Evolutionary conservation across 148 eudicot genomes (phyloP), one percentile per base, ranked within the genome.

Genomic region (Cornus controversa): DNA sequence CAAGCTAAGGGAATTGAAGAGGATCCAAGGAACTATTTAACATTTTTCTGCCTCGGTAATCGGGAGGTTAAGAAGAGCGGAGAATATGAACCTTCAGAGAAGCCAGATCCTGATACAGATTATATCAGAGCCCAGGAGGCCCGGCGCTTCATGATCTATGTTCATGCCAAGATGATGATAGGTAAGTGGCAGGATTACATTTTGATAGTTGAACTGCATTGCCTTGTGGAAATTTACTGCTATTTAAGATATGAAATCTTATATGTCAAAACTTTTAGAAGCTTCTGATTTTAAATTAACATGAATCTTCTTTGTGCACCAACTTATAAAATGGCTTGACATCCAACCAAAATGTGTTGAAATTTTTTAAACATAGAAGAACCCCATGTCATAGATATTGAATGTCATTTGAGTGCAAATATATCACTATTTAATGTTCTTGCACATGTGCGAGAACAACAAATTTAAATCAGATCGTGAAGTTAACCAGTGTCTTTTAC

Each of bases 81-180:
- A 66, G 96, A 90, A 80, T 90, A 87, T 85, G 85, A 90, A 84
- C 92, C 94, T 53, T 53, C 92, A 5, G 90, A 89, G 66, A 76
- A 79, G 65, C 97, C 97, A 25, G 97, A 89, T 34, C 75, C 86
- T 22, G 92, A 82, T 75, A 71, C 97, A 47, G 89, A 82, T 63
- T 87, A 92, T 71, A 70, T 76, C 6, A 87, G 75, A 74, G 97
- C 97, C 76, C 97, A 89, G 80, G 76, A 90, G 80, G 78, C 89
- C 63, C 87, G 97, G 10, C 90, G 97, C 20, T 89, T 89, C 75
- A 92, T 92, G 97, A 92, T 92, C 82, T 92, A 92, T 82, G 97
- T 92, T 75, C 97, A 92, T 75, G 78, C 97, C 28, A 92, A 92
- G 73, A 92, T 92, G 97, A 92, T 92, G 97, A 92, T 92, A 10